phyloP scores from a whole-genome alignment of 768 basidiomycete genomes.

The Russula sp. region DNA sequence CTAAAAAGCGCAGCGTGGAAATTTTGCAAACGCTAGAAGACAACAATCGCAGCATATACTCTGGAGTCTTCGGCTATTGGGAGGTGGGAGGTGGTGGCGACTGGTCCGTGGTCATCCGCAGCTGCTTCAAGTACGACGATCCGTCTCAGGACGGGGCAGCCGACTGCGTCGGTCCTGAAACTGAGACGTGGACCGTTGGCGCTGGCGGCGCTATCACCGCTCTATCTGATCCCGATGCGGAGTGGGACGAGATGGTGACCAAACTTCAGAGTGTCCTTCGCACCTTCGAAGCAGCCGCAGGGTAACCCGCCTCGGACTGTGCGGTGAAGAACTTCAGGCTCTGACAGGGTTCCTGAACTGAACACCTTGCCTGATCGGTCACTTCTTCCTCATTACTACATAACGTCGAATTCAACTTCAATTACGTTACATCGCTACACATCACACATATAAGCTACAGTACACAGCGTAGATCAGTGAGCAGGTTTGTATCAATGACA shows the following conservation, averaged over 20 bases:
- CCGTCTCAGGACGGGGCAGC: conserved; percentile 9
- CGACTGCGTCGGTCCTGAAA: conserved; percentile 15
- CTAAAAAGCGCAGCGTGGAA: conserved; percentile 90
- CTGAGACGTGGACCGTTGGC: conserved; percentile 71
- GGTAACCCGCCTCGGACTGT: neutral
- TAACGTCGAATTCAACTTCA: conserved; percentile 36
- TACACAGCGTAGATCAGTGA: neutral
- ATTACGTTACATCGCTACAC: neutral
- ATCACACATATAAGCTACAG: conserved; percentile 1
- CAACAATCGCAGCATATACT: conserved; percentile 72
- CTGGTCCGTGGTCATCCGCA: conserved; percentile 92
- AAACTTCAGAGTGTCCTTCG: conserved; percentile 77
- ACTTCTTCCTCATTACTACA: neutral
- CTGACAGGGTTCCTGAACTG: neutral
- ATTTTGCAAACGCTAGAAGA: conserved; percentile 78
- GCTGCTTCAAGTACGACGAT: conserved; percentile 72
- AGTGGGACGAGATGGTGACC: conserved; percentile 93
- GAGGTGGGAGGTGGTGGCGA: conserved; percentile 83
- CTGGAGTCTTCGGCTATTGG: conserved; percentile 92
- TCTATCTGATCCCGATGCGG: conserved; percentile 73
- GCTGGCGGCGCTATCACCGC: conserved; percentile 98
- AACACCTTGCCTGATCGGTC: neutral
- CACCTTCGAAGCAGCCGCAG: conserved; percentile 43
- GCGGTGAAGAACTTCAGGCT: neutral
- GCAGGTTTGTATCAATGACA: neutral